Evolutionary conservation across 1,139 yeast genomes (phyloP), one percentile per base, ranked within the genome.

Genomic region (Sugiyamaella xylanicola): DNA sequence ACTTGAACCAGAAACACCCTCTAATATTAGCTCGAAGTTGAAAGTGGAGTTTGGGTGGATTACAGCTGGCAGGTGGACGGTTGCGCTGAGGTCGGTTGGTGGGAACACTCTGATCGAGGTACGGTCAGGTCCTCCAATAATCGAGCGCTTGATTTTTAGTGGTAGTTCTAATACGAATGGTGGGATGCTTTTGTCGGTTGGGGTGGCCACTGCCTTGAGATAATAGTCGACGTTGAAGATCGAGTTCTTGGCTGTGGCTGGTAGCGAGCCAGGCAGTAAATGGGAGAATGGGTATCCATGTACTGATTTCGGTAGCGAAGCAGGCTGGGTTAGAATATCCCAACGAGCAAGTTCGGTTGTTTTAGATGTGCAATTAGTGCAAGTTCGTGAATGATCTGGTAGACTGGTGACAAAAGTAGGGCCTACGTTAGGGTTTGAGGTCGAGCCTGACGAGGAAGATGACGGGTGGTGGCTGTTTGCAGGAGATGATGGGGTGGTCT

Each of bases 281-380:
- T 91, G 92, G n/a, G 96, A 87, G 68, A 95, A 93, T 1, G 99
- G 99, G 68, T 89, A 93, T 1, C 89, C 91, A 65, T 93, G 97
- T 20, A 78, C 76, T 1, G 93, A 95, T 27, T 63, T 65, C 9
- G 77, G 71, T 62, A 90, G 81, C 4, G 77, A 74, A 2, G 85
- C 79, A 0, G 80, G 74, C 17, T 77, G 76, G 2, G 82, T 75
- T 53, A 93, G 77, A 16, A 93, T 87, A 63, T 90, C 92, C 99
- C 99, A 95, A 55, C 86, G 75, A 32, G 96, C 95, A 62, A 95
- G 74, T 48, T 84, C 86, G 8, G 82, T 82, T 3, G 74, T 72
- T 56, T 79, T 77, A 1, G 70, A 69, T 25, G 75, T 73, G 70
- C 97, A 90, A 35, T 81, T 40, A 17, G 25, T 41, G 47, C 48